Conservation (phyloP, 2,329 filamentous ascomycete genomes). For the Amesomyces nigricolor region DNA sequence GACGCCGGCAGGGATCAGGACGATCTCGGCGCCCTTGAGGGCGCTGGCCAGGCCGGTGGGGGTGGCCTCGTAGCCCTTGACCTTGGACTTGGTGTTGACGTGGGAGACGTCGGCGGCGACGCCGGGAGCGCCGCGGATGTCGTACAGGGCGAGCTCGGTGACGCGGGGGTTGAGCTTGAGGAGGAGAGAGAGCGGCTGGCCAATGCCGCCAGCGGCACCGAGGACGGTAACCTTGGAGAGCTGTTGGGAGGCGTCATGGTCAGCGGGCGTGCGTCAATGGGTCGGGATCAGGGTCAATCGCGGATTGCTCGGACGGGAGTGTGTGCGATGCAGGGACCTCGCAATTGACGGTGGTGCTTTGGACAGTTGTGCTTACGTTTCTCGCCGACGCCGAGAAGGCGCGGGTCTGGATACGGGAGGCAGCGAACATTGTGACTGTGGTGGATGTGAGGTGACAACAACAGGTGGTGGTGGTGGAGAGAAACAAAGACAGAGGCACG, state of each 20-base stretch:
- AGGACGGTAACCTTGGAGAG: conserved; percentile 96
- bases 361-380: conserved; percentile 51
- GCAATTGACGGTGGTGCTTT: not conserved
- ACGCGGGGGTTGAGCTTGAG: conserved; percentile 98
- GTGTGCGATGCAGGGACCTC: not conserved
- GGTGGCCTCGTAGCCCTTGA: conserved; percentile 81
- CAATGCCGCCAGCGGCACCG: conserved; percentile 95
- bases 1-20: conserved; percentile 96
- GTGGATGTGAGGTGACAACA: conserved; percentile 8
- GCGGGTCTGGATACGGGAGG: conserved; percentile 64
- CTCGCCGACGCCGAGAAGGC: conserved; percentile 76
- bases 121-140: conserved; percentile 95
- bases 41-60: conserved; percentile 68
- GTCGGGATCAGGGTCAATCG: not conserved
- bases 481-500: conserved; percentile 7
- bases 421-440: conserved; percentile 64
- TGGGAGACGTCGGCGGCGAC: conserved; percentile 97
- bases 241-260: conserved; percentile 41
- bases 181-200: conserved; percentile 93
- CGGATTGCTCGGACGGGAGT: no score
- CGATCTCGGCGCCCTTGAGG: conserved; percentile 84
- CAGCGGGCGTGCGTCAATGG: conserved; percentile 11
- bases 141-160: conserved; percentile 90
- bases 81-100: conserved; percentile 97
- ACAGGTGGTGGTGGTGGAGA: conserved; percentile 7